Percentiles rank a stretch among this genome's conserved stretches.
phyloP scores from a whole-genome alignment of 805 yeast species.

The Tetrapisispora iriomotensis region DNA sequence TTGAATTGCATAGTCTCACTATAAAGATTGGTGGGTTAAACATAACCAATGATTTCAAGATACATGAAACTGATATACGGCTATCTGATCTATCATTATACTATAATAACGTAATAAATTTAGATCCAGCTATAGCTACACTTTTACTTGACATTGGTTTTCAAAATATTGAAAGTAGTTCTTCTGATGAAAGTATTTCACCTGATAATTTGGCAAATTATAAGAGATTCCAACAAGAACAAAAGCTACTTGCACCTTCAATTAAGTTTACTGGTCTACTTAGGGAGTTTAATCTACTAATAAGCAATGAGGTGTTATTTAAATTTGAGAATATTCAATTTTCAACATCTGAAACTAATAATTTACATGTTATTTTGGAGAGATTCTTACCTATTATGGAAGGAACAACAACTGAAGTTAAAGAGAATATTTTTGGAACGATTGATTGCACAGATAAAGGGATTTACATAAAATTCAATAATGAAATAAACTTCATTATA shows the following conservation, averaged over 20 bases:
- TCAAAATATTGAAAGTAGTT: not conserved
- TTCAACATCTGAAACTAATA: too few relatives aligned
- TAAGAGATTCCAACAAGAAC: conserved; percentile 5
- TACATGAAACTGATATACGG: not conserved
- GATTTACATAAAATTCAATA: too few relatives aligned
- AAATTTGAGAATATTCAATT: too few relatives aligned
- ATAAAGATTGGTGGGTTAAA: conserved; percentile 1
- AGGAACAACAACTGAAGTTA: too few relatives aligned
- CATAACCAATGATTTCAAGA: not conserved
- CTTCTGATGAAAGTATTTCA: not conserved
- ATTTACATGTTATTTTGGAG: too few relatives aligned
- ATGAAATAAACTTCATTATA: too few relatives aligned
- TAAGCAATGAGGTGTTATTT: not conserved
- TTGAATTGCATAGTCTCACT: not conserved
- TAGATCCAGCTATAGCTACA: not conserved
- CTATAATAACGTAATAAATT: conserved; percentile 1
- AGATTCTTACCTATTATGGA: too few relatives aligned
- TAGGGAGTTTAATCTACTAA: not conserved
- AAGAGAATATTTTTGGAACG: too few relatives aligned
- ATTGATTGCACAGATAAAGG: too few relatives aligned
- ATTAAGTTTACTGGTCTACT: not conserved
- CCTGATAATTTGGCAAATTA: conserved; percentile 1
- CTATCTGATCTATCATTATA: not conserved
- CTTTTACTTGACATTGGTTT: not conserved
- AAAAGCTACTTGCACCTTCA: not conserved